These are phyloP conservation scores for Phytopythium litorale DNA, from an alignment of 352 stramenopile species.

Conservation along the genomic window DNA sequence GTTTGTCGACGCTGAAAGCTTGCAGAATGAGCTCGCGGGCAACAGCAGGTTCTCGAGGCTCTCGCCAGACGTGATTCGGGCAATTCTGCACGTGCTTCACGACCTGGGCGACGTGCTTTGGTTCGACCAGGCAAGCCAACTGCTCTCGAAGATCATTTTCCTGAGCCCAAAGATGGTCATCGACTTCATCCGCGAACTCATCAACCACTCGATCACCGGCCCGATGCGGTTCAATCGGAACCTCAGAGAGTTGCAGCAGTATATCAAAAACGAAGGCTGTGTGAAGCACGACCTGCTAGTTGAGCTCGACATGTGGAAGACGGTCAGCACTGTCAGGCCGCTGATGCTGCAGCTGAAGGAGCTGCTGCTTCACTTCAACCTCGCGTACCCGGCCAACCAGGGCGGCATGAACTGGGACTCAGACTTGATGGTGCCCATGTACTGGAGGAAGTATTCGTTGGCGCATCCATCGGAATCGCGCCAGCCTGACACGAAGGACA, in stretches of 20 bases:
- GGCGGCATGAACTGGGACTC: neutral
- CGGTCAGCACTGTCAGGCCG: neutral
- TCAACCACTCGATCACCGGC: conserved; percentile 6
- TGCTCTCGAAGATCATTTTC: conserved; percentile 1
- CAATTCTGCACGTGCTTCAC: conserved; percentile 7
- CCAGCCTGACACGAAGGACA: neutral
- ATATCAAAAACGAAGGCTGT: neutral
- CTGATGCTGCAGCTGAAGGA: conserved; percentile 11
- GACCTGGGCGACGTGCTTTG: conserved; percentile 14
- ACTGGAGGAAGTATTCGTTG: conserved; percentile 3
- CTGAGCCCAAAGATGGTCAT: conserved; percentile 14
- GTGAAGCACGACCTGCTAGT: conserved; percentile 8
- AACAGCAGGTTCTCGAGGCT: neutral
- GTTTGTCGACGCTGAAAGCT: neutral
- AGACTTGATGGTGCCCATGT: conserved; percentile 15
- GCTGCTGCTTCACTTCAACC: conserved; percentile 11
- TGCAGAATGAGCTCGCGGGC: neutral
- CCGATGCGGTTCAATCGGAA: conserved; percentile 5
- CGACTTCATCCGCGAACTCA: conserved; percentile 13
- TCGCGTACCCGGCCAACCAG: conserved; percentile 10
- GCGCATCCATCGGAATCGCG: too few species aligned
- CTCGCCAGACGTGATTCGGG: neutral
- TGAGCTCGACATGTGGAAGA: conserved; percentile 6
- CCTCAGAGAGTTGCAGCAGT: neutral
- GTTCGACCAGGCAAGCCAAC: conserved; percentile 7